Conservation (phyloP, 345 rosid genomes). For the Dovyalis caffra region DNA sequence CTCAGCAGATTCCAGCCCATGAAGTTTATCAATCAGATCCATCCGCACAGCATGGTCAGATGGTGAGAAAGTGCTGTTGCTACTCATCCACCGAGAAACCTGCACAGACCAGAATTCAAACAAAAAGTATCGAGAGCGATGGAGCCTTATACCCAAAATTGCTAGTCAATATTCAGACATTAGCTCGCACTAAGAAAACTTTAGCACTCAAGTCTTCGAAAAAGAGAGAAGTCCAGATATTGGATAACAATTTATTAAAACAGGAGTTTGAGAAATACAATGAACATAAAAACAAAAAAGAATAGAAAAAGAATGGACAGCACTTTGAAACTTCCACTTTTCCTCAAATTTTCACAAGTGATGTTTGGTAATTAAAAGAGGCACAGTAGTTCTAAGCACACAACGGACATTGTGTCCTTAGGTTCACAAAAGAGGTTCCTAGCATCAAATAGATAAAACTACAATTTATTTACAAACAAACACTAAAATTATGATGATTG, state of each 20-base stretch:
- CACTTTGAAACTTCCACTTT: too few species aligned
- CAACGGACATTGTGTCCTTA: too few species aligned
- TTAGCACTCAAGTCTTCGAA: neutral
- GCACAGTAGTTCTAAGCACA: too few species aligned
- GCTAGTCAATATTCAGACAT: neutral
- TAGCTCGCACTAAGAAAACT: neutral
- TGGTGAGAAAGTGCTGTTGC: conserved; percentile 21
- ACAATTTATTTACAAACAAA: too few species aligned
- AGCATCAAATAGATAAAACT: too few species aligned
- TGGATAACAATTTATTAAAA: neutral
- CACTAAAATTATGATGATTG: too few species aligned
- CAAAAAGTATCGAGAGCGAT: neutral
- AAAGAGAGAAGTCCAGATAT: neutral
- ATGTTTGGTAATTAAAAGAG: too few species aligned
- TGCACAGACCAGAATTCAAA: conserved; percentile 22
- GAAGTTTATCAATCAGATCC: conserved; percentile 47
- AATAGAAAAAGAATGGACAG: too few species aligned
- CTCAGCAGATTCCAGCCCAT: conserved; percentile 39
- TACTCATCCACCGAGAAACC: conserved; percentile 46
- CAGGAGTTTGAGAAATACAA: too few species aligned
- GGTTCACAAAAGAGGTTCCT: too few species aligned
- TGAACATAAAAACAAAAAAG: too few species aligned
- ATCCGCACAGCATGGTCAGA: conserved; percentile 40
- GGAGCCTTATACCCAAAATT: neutral
- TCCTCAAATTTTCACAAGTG: too few species aligned